Percentiles rank a stretch among this genome's conserved stretches.
These are phyloP conservation scores for Penicillium sp. DNA, from an alignment of 2,329 filamentous ascomycete genomes.

Conservation along the genomic window DNA sequence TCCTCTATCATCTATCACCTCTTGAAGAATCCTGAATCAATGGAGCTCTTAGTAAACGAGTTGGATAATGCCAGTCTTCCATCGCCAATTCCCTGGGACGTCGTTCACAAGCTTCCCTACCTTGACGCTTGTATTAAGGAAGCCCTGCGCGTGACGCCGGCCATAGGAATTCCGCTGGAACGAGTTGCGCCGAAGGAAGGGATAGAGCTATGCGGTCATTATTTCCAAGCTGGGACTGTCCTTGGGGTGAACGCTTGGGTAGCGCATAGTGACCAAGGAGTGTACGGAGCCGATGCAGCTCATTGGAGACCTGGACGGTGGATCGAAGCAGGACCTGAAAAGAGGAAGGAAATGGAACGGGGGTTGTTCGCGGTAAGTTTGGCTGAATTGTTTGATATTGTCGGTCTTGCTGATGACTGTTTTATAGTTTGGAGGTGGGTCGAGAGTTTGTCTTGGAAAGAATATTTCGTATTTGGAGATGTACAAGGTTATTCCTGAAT, in stretches of 20 bases:
- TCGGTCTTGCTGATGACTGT: background rate
- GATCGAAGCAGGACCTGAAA: constrained; percentile 21
- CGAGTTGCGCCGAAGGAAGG: constrained; percentile 9
- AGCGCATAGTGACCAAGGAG: constrained; percentile 33
- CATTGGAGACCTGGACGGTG: constrained; percentile 41
- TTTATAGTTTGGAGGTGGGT: constrained; percentile 5
- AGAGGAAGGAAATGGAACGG: constrained; percentile 11
- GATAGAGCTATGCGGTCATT: constrained; percentile 3
- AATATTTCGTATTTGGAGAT: constrained; percentile 14
- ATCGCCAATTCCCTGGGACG: constrained; percentile 9
- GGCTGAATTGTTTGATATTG: background rate
- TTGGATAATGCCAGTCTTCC: constrained; percentile 8
- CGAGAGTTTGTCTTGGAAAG: constrained; percentile 9
- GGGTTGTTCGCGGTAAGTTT: constrained; percentile 4
- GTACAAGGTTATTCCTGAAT: constrained; percentile 10
- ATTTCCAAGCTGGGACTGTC: constrained; percentile 33
- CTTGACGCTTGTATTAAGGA: constrained; percentile 14
- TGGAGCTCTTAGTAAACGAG: constrained; percentile 3
- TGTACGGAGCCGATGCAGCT: constrained; percentile 31
- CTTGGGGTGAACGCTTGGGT: constrained; percentile 43
- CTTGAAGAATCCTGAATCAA: constrained; percentile 6
- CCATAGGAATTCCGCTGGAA: constrained; percentile 9
- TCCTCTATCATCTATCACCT: constrained; percentile 8
- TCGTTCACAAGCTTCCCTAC: constrained; percentile 8
- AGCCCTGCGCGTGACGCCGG: constrained; percentile 10